These are phyloP conservation scores for Kazachstania taianensis DNA, from an alignment of 805 yeast genomes.

Conservation along the genomic window DNA sequence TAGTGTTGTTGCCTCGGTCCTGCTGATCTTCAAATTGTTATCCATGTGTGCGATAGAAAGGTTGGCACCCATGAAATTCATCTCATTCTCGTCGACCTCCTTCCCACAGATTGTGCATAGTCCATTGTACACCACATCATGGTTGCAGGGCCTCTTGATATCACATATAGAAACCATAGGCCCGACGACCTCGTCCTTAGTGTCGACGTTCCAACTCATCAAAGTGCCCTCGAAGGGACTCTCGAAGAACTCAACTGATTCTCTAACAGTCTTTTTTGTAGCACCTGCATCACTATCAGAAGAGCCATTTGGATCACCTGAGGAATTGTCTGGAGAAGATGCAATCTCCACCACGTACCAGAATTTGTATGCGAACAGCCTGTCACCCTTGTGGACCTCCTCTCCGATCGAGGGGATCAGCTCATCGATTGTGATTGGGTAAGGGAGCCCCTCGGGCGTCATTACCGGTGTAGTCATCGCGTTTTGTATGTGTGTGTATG, in stretches of 20 bases:
- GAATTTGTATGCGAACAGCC: constrained; percentile 35
- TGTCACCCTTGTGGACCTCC: constrained; percentile 30
- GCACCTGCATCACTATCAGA: constrained; percentile 6
- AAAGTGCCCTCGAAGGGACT: constrained; percentile 72
- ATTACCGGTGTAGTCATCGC: constrained; percentile 19
- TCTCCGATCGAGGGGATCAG: constrained; percentile 27
- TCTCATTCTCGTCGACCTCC: constrained; percentile 67
- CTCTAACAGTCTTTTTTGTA: constrained; percentile 36
- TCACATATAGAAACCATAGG: constrained; percentile 41
- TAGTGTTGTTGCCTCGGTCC: constrained; percentile 76
- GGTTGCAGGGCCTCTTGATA: constrained; percentile 77
- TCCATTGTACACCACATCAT: constrained; percentile 89
- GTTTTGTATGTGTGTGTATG: too few species aligned
- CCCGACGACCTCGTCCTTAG: constrained; percentile 48
- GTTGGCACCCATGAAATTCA: constrained; percentile 30
- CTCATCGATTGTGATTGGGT: constrained; percentile 32
- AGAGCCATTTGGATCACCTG: constrained; percentile 8
- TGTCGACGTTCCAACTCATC: constrained; percentile 37
- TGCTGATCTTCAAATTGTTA: constrained; percentile 70
- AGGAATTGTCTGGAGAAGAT: constrained; percentile 13
- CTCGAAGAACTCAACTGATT: constrained; percentile 68
- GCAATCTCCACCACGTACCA: constrained; percentile 34
- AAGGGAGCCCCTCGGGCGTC: constrained; percentile 28
- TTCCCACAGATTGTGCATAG: constrained; percentile 89
- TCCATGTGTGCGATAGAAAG: constrained; percentile 81